These are phyloP conservation scores for Exutisphaerella laricina DNA, from an alignment of 2,329 filamentous ascomycete species.

Conservation along the genomic window DNA sequence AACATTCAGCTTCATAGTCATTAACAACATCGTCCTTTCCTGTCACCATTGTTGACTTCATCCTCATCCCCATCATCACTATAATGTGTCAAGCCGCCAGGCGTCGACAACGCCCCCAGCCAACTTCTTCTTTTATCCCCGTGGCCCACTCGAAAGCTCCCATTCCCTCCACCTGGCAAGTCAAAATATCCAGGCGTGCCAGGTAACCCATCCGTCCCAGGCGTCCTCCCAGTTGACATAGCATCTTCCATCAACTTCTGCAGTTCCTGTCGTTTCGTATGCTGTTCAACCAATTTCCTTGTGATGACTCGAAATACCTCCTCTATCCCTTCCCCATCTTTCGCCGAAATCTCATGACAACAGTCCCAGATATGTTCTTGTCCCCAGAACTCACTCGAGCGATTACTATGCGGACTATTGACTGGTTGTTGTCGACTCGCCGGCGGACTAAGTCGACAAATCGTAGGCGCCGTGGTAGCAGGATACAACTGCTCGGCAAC, in stretches of 20 bases:
- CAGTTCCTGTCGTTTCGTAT: slow-evolving; percentile 50
- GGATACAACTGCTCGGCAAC: slow-evolving; percentile 87
- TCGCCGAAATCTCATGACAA: slow-evolving; percentile 93
- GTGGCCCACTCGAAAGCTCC: slow-evolving; percentile 55
- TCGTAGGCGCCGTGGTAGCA: slow-evolving; percentile 11
- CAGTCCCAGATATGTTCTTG: slow-evolving; percentile 87
- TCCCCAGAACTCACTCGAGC: slow-evolving; percentile 75
- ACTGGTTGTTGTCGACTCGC: slow-evolving; percentile 36
- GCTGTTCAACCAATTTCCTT: slow-evolving; percentile 73
- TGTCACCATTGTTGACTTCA: slow-evolving; percentile 21
- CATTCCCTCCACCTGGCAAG: slow-evolving; percentile 42
- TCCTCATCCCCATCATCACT: slow-evolving; percentile 24
- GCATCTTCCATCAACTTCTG: slow-evolving; percentile 43
- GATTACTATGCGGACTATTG: slow-evolving; percentile 43
- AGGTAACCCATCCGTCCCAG: slow-evolving; percentile 34
- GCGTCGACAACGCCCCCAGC: slow-evolving; percentile 54
- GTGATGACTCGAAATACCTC: slow-evolving; percentile 92
- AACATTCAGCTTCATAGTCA: too few relatives aligned
- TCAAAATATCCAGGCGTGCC: slow-evolving; percentile 46
- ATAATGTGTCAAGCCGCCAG: slow-evolving; percentile 29
- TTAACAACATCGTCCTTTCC: slow-evolving; percentile 28
- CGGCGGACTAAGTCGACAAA: slow-evolving; percentile 12
- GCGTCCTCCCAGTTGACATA: slow-evolving; percentile 38
- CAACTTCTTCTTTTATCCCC: slow-evolving; percentile 62
- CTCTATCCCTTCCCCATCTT: slow-evolving; percentile 90